These are phyloP conservation scores for Taphrina populina DNA, from an alignment of 1,139 yeast genomes.

Conservation along the genomic window DNA sequence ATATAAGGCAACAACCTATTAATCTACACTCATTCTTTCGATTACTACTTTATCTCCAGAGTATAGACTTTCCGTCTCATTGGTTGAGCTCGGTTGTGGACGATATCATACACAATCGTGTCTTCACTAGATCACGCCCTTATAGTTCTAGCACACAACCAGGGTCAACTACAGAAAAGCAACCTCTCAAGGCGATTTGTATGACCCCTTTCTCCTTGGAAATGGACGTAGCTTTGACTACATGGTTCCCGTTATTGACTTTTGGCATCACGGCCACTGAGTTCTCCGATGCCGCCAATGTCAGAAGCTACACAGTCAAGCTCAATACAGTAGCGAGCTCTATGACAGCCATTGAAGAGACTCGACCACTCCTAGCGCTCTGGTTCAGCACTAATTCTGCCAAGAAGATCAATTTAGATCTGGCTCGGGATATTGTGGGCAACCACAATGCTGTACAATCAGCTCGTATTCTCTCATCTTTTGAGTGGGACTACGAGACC, in stretches of 20 bases:
- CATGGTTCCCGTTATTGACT: constrained; percentile 30
- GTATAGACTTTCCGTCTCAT: constrained; percentile 23
- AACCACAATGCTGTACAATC: constrained; percentile 25
- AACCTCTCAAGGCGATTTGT: constrained; percentile 21
- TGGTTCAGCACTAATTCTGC: constrained; percentile 29
- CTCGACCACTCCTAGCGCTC: constrained; percentile 13
- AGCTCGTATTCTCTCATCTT: constrained; percentile 17
- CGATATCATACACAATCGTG: constrained; percentile 26
- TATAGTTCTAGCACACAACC: background rate
- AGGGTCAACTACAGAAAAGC: background rate
- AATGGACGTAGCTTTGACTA: constrained; percentile 24
- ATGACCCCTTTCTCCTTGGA: constrained; percentile 32
- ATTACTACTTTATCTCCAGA: constrained; percentile 16
- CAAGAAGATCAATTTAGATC: constrained; percentile 14
- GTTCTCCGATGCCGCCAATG: constrained; percentile 22
- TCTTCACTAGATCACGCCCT: constrained; percentile 25
- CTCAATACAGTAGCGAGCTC: background rate
- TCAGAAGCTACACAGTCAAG: constrained; percentile 18
- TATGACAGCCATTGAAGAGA: constrained; percentile 11
- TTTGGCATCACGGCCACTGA: constrained; percentile 29
- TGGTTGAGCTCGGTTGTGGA: constrained; percentile 29
- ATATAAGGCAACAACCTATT: constrained; percentile 18
- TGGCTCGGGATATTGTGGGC: constrained; percentile 29
- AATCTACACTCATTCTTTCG: constrained; percentile 29
- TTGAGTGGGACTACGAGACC: constrained; percentile 20